Evolutionary conservation across 768 basidiomycete species (phyloP), one percentile per base, ranked within the genome.

Genomic region (Tubosaeta sp.): DNA sequence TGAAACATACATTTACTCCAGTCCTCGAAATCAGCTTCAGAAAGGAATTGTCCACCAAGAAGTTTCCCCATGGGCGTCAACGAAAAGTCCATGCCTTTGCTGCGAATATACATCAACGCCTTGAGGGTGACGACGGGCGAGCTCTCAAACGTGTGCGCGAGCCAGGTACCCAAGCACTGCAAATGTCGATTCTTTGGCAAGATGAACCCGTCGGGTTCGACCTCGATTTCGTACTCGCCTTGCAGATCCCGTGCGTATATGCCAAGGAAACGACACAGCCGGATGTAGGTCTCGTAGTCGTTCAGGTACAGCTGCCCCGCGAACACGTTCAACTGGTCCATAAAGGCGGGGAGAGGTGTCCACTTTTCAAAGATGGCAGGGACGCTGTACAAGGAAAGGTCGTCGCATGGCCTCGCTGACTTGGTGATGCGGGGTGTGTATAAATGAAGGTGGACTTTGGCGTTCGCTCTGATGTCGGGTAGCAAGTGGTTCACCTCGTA

Each of bases 261-360:
- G 4, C 75, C 70, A 24, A 79, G 59, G 48, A 71, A 61, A 18
- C 59, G 52, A 49, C 76, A 76, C 14, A 74, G 31, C 2, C 49
- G 55, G 25, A 54, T 53, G 46, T 77, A 78, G 1, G 67, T 57
- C 11, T 50, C 49, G 24, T 66, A 58, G 21, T 71, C 58, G 11
- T 59, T 59, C 34, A 76, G 49, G 48, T 72, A 79, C 3, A 79
- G 64, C 49, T 79, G 75, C 3, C 76, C 78, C 12, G 76, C 73
- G 55, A 72, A 76, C 30, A 77, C 52, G 39, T 73, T 76, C 36
- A 79, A 60, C 40, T 76, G 73, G 19, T 45, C 47, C 22, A 64
- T 65, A 7, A 61, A 42, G 12, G 49, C 32, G 2, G 46, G 38
- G 3, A 49, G 39, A 1, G 60, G 51, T 6, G 47, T 46, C 57